Evolutionary conservation across 306 rosid genomes (phyloP).

Genomic region (Potentilla sterilis): DNA sequence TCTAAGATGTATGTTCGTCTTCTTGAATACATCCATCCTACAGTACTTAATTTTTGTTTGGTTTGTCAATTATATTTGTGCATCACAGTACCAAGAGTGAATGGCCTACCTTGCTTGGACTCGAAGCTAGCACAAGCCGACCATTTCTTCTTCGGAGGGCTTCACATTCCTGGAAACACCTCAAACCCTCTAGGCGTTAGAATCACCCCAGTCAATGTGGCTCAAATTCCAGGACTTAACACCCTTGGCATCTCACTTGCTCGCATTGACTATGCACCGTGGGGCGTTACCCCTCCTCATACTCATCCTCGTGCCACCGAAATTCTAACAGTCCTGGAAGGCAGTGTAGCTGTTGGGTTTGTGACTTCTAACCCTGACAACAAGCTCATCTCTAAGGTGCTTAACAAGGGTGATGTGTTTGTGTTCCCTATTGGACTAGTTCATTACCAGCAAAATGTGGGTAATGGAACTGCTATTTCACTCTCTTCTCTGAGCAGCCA

Average conservation of each 20-base stretch:
- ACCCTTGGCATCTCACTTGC: conserved; percentile 25
- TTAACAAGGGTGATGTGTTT: conserved; percentile 13
- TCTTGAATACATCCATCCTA: not conserved
- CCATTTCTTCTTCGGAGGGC: conserved; percentile 22
- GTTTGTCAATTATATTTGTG: not conserved
- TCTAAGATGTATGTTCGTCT: not conserved
- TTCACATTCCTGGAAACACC: conserved; percentile 26
- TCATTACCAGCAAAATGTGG: conserved; percentile 7
- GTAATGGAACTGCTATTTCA: not conserved
- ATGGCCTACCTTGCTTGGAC: conserved; percentile 23
- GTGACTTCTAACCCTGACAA: conserved; percentile 17
- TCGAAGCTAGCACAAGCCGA: conserved; percentile 12
- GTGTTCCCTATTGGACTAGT: conserved; percentile 7
- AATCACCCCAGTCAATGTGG: conserved; percentile 22
- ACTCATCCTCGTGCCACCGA: conserved; percentile 26
- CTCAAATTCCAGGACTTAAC: conserved; percentile 28
- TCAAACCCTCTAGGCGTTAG: conserved; percentile 15
- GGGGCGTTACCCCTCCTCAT: conserved; percentile 21
- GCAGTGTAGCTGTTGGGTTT: conserved; percentile 12
- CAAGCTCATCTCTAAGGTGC: conserved; percentile 15
- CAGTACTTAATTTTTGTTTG: not conserved
- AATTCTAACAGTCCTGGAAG: conserved; percentile 17
- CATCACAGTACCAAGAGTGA: conserved; percentile 4
- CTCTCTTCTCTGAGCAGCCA: conserved; percentile 20
- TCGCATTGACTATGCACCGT: conserved; percentile 18